phyloP scores from a whole-genome alignment of 805 yeast genomes.

The Cyberlindnera samutprakarnensis region DNA sequence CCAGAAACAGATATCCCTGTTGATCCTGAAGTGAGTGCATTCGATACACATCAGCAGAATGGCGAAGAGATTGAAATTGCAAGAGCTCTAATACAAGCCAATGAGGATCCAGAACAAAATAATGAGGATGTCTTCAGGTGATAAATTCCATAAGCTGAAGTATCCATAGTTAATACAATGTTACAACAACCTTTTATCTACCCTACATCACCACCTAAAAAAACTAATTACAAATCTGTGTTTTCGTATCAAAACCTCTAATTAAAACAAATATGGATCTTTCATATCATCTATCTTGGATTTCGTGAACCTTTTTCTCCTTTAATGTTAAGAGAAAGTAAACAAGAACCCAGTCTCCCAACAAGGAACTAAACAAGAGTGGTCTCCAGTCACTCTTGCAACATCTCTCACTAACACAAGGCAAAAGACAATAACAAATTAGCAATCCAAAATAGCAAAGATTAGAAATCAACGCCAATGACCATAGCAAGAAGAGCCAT shows the following conservation, averaged over 20 bases:
- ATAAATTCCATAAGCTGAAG: no score
- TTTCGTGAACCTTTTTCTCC: no score
- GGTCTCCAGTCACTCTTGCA: slow-evolving; percentile 20
- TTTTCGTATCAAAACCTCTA: no score
- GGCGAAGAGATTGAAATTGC: slow-evolving; percentile 61
- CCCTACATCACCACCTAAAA: background rate
- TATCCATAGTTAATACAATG: no score
- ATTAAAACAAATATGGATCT: no score
- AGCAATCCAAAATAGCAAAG: background rate
- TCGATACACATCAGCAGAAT: slow-evolving; percentile 29
- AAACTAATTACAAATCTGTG: background rate
- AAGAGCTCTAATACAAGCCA: slow-evolving; percentile 56
- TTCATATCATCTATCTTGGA: no score
- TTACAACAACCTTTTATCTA: background rate
- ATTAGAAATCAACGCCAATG: slow-evolving; percentile 79
- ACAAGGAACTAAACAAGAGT: slow-evolving; percentile 2
- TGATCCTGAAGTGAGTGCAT: slow-evolving; percentile 51
- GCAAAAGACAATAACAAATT: no score
- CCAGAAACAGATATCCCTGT: slow-evolving; percentile 35
- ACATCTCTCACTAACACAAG: no score
- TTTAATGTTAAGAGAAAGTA: no score
- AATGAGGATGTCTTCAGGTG: slow-evolving; percentile 12
- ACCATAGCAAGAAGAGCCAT: slow-evolving; percentile 99
- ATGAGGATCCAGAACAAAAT: slow-evolving; percentile 10
- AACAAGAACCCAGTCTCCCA: slow-evolving; percentile 2